phyloP scores from a whole-genome alignment of 2,329 filamentous ascomycete species.

The Dactylellina haptotyla region DNA sequence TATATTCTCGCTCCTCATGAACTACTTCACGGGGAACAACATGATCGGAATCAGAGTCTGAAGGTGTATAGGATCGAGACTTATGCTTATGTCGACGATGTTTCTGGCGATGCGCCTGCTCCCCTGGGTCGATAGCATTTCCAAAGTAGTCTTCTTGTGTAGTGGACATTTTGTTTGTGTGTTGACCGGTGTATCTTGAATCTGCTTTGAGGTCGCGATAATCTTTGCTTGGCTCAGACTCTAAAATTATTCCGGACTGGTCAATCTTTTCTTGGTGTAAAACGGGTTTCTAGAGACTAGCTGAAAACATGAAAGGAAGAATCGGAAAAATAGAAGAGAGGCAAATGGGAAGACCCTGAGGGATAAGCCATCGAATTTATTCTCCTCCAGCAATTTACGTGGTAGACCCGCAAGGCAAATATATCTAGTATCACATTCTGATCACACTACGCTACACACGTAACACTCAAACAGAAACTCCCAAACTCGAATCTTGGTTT shows the following conservation, averaged over 20 bases:
- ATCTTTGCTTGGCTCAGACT: slow-evolving; percentile 18
- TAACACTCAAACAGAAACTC: slow-evolving; percentile 9
- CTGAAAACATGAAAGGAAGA: background rate
- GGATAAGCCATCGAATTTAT: slow-evolving; percentile 42
- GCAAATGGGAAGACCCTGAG: slow-evolving; percentile 23
- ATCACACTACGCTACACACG: slow-evolving; percentile 8
- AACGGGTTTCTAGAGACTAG: background rate
- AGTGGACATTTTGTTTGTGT: slow-evolving; percentile 43
- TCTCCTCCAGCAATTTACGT: background rate
- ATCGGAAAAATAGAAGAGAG: slow-evolving; percentile 13
- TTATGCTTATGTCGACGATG: slow-evolving; percentile 35
- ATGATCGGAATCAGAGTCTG: slow-evolving; percentile 26
- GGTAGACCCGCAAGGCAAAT: background rate
- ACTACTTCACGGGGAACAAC: slow-evolving; percentile 1
- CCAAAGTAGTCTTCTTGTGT: slow-evolving; percentile 53
- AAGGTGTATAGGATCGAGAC: slow-evolving; percentile 14
- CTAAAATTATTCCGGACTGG: background rate
- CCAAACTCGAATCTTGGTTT: slow-evolving; percentile 37
- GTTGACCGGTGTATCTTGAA: background rate
- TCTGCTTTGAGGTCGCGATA: slow-evolving; percentile 6
- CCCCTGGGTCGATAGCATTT: slow-evolving; percentile 25
- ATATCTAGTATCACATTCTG: background rate
- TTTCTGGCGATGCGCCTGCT: slow-evolving; percentile 4
- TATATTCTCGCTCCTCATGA: slow-evolving; percentile 28
- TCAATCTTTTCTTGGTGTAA: background rate